These are phyloP conservation scores for Cystobasidium pallidum DNA, from an alignment of 1,284 basidiomycete species.

Conservation along the genomic window DNA sequence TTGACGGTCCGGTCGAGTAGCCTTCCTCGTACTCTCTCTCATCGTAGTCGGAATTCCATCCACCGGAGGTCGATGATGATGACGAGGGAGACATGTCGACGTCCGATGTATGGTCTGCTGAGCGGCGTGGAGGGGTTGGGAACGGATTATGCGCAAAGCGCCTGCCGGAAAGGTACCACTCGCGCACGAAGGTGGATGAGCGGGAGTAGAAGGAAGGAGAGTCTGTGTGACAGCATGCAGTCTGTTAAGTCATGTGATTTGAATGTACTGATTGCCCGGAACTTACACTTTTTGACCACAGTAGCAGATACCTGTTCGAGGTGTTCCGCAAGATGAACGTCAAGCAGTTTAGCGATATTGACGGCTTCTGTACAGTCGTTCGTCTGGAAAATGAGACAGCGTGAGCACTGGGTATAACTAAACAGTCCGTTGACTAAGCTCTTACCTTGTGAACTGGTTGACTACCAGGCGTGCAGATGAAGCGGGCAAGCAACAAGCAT, in stretches of 20 bases:
- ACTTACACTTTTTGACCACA: conserved; percentile 75
- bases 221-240: too few species aligned
- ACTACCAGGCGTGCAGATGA: conserved; percentile 56
- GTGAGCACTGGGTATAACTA: conserved; percentile 7
- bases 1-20: conserved; percentile 13
- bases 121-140: neutral
- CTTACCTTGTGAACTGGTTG: conserved; percentile 6
- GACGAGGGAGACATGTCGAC: conserved; percentile 41
- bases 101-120: conserved; percentile 10
- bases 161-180: conserved; percentile 73
- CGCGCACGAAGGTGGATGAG: conserved; percentile 85
- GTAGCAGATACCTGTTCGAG: conserved; percentile 89
- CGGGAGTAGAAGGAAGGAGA: conserved; percentile 92
- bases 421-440: neutral
- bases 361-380: conserved; percentile 60
- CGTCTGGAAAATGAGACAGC: conserved; percentile 67
- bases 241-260: neutral
- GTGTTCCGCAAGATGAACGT: conserved; percentile 79
- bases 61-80: conserved; percentile 21
- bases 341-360: conserved; percentile 72
- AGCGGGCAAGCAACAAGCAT: conserved; percentile 83
- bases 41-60: conserved; percentile 32
- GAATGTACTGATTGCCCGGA: neutral
- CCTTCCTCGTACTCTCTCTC: conserved; percentile 38
- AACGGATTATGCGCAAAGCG: conserved; percentile 53